Evolutionary conservation across 306 rosid genomes (phyloP).

Genomic region (Macrotyloma uniflorum): DNA sequence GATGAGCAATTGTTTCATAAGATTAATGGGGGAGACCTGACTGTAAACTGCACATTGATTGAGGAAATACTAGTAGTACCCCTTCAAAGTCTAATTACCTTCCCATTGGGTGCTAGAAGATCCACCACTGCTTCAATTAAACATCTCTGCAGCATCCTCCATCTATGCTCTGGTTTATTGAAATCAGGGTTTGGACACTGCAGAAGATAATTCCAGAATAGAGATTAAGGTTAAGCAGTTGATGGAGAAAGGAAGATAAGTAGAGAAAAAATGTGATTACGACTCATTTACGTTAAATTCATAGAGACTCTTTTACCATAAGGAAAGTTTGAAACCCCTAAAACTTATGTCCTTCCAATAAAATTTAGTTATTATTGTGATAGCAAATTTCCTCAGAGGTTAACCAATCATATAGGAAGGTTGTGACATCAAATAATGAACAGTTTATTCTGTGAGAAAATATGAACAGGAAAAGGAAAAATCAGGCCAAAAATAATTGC

Average conservation of each 20-base stretch:
- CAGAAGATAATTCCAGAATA: not conserved
- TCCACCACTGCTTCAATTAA: conserved; percentile 79
- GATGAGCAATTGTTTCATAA: not conserved
- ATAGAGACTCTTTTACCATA: not conserved
- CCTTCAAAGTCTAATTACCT: conserved; percentile 55
- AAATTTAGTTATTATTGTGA: conserved; percentile 8
- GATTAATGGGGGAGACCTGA: not conserved
- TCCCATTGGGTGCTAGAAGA: conserved; percentile 65
- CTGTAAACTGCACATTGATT: conserved; percentile 7
- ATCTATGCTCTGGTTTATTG: conserved; percentile 81
- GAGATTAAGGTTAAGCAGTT: conserved; percentile 9
- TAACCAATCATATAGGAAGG: not conserved
- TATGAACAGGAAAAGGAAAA: not conserved
- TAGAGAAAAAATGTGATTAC: conserved; percentile 6
- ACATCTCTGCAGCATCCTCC: conserved; percentile 90
- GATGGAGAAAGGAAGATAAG: conserved; percentile 1
- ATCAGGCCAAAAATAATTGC: not conserved
- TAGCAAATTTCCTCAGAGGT: not conserved
- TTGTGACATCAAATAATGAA: conserved; percentile 12
- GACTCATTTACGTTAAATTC: not conserved
- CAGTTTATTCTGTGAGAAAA: not conserved
- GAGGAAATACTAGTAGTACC: conserved; percentile 19
- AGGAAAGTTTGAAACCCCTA: conserved; percentile 1
- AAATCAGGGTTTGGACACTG: conserved; percentile 97
- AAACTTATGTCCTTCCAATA: not conserved